phyloP scores from a whole-genome alignment of 1,284 basidiomycete species.

The Taiwanofungus camphoratus region DNA sequence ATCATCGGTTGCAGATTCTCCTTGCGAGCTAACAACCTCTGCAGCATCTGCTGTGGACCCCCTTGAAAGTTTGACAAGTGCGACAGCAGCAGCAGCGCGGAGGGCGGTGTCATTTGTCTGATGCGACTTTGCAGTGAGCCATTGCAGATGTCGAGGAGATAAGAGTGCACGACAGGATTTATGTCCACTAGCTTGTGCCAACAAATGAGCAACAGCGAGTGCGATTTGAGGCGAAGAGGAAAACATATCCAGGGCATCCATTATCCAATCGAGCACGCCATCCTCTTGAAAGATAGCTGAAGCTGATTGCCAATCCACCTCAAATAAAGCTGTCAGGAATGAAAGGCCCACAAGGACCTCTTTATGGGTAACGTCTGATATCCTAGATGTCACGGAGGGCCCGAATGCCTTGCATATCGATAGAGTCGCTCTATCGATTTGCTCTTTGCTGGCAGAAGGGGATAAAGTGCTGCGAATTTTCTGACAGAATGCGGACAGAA shows the following conservation, averaged over 20 bases:
- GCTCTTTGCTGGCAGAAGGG: conserved; percentile 20
- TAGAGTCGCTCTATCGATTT: conserved; percentile 41
- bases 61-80: conserved; percentile 71
- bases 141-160: conserved; percentile 45
- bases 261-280: conserved; percentile 53
- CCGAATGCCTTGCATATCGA: conserved; percentile 44
- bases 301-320: conserved; percentile 65
- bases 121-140: conserved; percentile 56
- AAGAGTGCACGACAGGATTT: conserved; percentile 64
- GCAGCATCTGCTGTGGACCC: conserved; percentile 46
- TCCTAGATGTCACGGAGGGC: conserved; percentile 37
- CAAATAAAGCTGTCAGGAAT: conserved; percentile 68
- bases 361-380: conserved; percentile 51
- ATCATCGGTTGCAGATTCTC: conserved; percentile 23
- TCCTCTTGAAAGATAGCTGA: conserved; percentile 57
- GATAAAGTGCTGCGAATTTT: conserved; percentile 38
- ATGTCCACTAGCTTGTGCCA: conserved; percentile 69
- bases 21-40: conserved; percentile 26
- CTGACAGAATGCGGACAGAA: conserved; percentile 61
- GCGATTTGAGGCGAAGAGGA: conserved; percentile 39
- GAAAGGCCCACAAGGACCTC: conserved; percentile 47
- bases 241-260: conserved; percentile 61
- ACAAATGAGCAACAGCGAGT: conserved; percentile 58
- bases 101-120: conserved; percentile 41
- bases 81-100: conserved; percentile 62